A percentile compares a stretch with the other conserved stretches of the same genome.
Conservation (phyloP, 345 rosid species). For the Leavenworthia alabamica region DNA sequence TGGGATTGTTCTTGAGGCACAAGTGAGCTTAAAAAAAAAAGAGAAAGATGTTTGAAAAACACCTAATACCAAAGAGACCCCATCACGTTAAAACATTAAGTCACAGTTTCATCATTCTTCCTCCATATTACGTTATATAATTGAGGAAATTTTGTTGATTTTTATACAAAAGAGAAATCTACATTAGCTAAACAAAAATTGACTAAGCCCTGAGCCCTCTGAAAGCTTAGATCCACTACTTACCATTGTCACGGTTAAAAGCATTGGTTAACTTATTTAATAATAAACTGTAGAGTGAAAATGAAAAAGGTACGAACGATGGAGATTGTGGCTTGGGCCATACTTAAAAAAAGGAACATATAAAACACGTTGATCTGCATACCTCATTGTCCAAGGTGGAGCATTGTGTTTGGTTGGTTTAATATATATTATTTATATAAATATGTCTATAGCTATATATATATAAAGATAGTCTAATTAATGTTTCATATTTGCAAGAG, state of each 20-base stretch:
- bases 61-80: conserved; percentile 51
- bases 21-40: conserved; percentile 15
- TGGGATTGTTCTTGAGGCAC: conserved; percentile 49
- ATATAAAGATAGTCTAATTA: not conserved
- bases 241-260: conserved; percentile 29
- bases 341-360: conserved; percentile 29
- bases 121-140: conserved; percentile 24
- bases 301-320: not conserved
- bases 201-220: too few species aligned
- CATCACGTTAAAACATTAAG: conserved; percentile 30
- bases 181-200: too few species aligned
- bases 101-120: conserved; percentile 31
- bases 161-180: too few species aligned
- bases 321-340: conserved; percentile 35
- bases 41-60: conserved; percentile 38
- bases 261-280: conserved; percentile 10
- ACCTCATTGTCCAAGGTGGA: conserved; percentile 23
- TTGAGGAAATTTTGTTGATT: too few species aligned
- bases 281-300: not conserved
- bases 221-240: too few species aligned
- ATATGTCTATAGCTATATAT: conserved; percentile 2
- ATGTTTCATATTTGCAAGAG: conserved; percentile 35
- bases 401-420: conserved; percentile 8
- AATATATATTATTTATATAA: not conserved
- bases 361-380: conserved; percentile 31